Evolutionary conservation across 305 asterid genomes (phyloP).

Genomic region (Fraxinus sp.): DNA sequence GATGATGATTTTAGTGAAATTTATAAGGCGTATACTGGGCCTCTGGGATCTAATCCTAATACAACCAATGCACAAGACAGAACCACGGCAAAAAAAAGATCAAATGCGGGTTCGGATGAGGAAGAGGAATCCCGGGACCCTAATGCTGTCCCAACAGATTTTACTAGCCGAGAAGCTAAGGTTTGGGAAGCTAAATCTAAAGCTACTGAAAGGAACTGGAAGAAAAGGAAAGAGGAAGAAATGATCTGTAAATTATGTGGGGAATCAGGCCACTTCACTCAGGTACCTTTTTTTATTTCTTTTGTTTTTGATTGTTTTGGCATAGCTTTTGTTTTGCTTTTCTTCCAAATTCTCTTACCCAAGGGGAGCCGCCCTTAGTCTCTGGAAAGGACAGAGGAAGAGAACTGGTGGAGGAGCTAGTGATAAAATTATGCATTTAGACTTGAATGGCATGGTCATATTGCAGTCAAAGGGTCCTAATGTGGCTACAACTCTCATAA

Average conservation of each 20-base stretch:
- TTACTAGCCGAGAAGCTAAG: constrained; percentile 98
- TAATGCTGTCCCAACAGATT: constrained; percentile 97
- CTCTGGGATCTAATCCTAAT: constrained; percentile 53
- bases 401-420: background rate
- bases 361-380: background rate
- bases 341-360: constrained; percentile 8
- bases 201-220: constrained; percentile 98
- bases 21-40: constrained; percentile 94
- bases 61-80: constrained; percentile 48
- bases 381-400: background rate
- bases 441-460: background rate
- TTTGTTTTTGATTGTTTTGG: constrained; percentile 1
- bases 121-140: constrained; percentile 82
- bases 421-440: background rate
- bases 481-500: background rate
- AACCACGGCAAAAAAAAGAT: constrained; percentile 54
- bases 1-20: constrained; percentile 91
- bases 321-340: constrained; percentile 8
- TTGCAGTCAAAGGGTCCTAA: background rate
- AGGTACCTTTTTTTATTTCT: constrained; percentile 45
- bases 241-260: constrained; percentile 96
- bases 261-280: constrained; percentile 95
- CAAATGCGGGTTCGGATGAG: constrained; percentile 75
- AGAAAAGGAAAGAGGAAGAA: constrained; percentile 96
- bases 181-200: constrained; percentile 99